Evolutionary conservation across 2,329 filamentous ascomycete genomes (phyloP), one percentile per base, ranked within the genome.

Genomic region (Paraconiothyrium brasiliense): DNA sequence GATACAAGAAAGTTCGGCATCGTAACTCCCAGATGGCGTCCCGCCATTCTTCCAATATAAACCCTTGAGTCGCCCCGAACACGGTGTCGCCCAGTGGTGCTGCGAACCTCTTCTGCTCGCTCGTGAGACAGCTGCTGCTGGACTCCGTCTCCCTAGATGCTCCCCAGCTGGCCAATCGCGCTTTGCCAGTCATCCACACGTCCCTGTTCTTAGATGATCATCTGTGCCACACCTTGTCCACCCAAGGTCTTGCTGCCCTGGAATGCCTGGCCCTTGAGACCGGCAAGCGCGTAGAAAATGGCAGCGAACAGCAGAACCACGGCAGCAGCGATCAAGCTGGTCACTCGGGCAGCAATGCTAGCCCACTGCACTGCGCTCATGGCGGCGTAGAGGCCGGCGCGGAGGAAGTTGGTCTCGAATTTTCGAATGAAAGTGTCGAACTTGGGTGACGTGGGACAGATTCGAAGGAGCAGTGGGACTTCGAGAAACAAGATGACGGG

Each of bases 381-480:
- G 77, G 87, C 82, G 60, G 82, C 81, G 81, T 99, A 99, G 76
- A 97, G 90, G 60, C 84, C 91, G 22, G 94, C 94, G 81, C 95
- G 93, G 90, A 95, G 96, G 84, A 94, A 98, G 84, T 97, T 98
- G 62, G 94, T 97, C 66, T 93, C 93, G 84, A 99, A 92, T 75
- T 88, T 90, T 80, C 94, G 93, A 80, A 99, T 94, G 78, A 93
- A 90, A 68, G 83, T 84, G 79, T 99, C 95, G 82, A 99, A 99
- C 67, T 87, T 89, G 67, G 90, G 81, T 14, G 94, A 98, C 6
- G 95, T 99, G 61, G 95, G 95, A 84, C 95, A 99, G 83, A 99
- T 97, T 81, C 95, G 92, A 64, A 99, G 90, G 60, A 99, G 91
- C 62, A 98, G 90, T 32, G 95, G 95, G 20, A 99, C 90, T 80